Percentiles rank a stretch among this genome's conserved stretches.
Evolutionary conservation across 202 grass and related monocot genomes (phyloP).

Genomic region (Hordeum pubiflorum): DNA sequence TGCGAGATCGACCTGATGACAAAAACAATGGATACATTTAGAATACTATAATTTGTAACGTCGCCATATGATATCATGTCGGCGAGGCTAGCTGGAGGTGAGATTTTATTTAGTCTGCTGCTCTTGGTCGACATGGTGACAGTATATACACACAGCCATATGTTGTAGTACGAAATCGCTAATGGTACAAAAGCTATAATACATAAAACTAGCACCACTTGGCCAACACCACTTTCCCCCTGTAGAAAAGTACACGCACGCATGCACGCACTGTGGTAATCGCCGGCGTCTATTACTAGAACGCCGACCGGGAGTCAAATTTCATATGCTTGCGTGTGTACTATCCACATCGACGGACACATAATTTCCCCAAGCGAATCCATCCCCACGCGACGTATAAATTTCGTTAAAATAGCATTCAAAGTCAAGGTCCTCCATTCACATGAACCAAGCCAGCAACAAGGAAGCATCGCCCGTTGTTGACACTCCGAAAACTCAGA

Average conservation of each 20-base stretch:
- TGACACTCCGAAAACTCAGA: not conserved
- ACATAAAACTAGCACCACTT: not conserved
- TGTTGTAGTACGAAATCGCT: not conserved
- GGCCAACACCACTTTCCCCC: not conserved
- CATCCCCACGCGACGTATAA: conserved; percentile 11
- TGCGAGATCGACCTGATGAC: not conserved
- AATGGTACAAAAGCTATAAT: not conserved
- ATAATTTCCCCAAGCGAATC: not conserved
- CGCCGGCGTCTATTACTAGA: not conserved
- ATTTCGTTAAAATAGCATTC: not conserved
- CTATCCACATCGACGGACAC: not conserved
- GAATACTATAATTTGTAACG: not conserved
- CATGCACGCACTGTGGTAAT: not conserved
- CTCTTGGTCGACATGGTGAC: not conserved
- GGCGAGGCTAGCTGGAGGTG: not conserved
- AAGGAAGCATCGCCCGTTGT: not conserved
- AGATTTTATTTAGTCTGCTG: not conserved
- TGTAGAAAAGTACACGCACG: not conserved
- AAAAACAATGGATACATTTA: not conserved
- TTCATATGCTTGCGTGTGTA: not conserved
- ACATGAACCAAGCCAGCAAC: not conserved
- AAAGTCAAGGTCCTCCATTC: conserved; percentile 43
- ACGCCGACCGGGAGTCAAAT: not conserved
- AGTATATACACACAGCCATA: no score
- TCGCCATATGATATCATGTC: not conserved